A percentile compares a stretch with the other conserved stretches of the same genome.
Conservation (phyloP, 805 yeast species). For the Saturnispora ahearnii region DNA sequence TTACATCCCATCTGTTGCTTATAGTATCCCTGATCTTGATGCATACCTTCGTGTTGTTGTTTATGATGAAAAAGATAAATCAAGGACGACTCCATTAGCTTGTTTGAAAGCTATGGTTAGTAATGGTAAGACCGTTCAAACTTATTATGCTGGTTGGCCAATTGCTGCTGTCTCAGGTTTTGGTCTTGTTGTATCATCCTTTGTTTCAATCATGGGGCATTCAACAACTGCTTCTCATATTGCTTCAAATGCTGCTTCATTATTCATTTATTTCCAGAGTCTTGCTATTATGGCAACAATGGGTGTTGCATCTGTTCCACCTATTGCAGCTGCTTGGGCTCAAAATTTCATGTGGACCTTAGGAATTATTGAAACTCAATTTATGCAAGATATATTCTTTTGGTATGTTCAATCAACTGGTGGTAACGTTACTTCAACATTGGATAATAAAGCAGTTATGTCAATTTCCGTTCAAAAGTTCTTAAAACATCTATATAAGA, state of each 20-base stretch:
- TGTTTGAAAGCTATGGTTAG: conserved; percentile 84
- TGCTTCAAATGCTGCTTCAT: conserved; percentile 89
- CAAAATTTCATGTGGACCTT: conserved; percentile 95
- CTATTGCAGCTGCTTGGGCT: conserved; percentile 97
- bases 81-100: conserved; percentile 48
- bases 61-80: conserved; percentile 39
- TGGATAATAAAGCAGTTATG: conserved; percentile 51
- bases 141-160: conserved; percentile 90
- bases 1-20: conserved; percentile 75
- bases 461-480: conserved; percentile 80
- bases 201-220: conserved; percentile 80
- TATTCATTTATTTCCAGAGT: conserved; percentile 89
- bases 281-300: conserved; percentile 90
- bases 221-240: conserved; percentile 92
- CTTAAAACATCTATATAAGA: conserved; percentile 23
- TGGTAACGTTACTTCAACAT: conserved; percentile 71
- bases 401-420: conserved; percentile 97
- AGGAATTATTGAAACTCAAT: conserved; percentile 71
- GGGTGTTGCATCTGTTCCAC: conserved; percentile 89
- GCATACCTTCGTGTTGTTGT: conserved; percentile 77
- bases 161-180: conserved; percentile 85
- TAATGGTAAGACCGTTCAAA: conserved; percentile 91
- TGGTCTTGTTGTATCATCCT: conserved; percentile 81
- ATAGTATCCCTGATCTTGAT: conserved; percentile 87
- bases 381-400: conserved; percentile 75